Evolutionary conservation across 1,284 basidiomycete genomes (phyloP).

Genomic region (Somion occarium): DNA sequence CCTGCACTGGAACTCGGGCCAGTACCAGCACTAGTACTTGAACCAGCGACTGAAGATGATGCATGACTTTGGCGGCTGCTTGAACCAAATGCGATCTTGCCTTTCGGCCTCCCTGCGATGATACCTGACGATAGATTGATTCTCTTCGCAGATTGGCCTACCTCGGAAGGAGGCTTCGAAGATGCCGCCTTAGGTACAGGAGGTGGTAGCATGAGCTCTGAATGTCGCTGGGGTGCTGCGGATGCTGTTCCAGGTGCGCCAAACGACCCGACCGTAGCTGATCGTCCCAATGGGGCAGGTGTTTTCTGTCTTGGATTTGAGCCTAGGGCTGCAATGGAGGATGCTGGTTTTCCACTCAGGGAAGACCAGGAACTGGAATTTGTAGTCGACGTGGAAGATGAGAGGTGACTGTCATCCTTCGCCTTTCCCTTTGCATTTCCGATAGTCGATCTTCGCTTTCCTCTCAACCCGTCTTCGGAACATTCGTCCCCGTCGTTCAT

Average conservation of each 20-base stretch:
- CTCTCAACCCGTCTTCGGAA: no score
- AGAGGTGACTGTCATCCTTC: background rate
- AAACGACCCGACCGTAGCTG: constrained; percentile 14
- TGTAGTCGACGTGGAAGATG: background rate
- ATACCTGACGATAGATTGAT: constrained; percentile 17
- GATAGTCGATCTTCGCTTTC: background rate
- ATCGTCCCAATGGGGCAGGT: constrained; percentile 14
- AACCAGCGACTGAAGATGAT: background rate
- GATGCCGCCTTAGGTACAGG: constrained; percentile 10
- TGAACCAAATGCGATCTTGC: constrained; percentile 11
- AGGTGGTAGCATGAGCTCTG: constrained; percentile 23
- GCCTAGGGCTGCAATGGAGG: background rate
- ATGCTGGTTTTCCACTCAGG: background rate
- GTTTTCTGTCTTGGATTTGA: background rate
- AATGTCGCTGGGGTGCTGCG: constrained; percentile 13
- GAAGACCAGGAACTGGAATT: background rate
- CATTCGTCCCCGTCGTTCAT: constrained; percentile 24
- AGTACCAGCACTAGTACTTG: no score
- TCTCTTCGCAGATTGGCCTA: constrained; percentile 6
- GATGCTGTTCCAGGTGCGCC: constrained; percentile 1
- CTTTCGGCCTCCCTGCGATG: constrained; percentile 13
- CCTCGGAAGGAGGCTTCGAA: background rate
- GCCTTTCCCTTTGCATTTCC: background rate
- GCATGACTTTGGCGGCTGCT: background rate
- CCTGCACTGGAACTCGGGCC: background rate